phyloP scores from a whole-genome alignment of 2,329 filamentous ascomycete species.

The Trichoderma cornu-damae region DNA sequence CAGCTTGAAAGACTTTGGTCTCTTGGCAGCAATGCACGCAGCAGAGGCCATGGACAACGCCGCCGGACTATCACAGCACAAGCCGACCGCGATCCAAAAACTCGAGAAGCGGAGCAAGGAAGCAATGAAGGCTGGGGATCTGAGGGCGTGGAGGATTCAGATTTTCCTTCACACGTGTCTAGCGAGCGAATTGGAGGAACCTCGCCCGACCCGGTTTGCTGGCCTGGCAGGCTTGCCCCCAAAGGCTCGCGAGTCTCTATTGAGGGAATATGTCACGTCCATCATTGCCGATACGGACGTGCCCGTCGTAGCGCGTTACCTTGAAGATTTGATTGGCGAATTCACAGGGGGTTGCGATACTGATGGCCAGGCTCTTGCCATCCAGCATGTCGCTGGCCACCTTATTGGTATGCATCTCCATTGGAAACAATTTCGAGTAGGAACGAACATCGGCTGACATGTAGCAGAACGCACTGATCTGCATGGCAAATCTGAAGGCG shows the following conservation, averaged over 20 bases:
- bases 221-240: constrained; percentile 28
- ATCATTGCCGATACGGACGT: constrained; percentile 33
- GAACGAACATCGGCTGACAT: constrained; percentile 20
- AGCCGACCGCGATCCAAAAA: constrained; percentile 31
- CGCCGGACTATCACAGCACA: constrained; percentile 24
- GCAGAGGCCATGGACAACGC: constrained; percentile 25
- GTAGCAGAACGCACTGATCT: constrained; percentile 30
- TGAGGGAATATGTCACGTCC: constrained; percentile 31
- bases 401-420: constrained; percentile 34
- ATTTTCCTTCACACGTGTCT: constrained; percentile 40
- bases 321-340: constrained; percentile 35
- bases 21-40: constrained; percentile 35
- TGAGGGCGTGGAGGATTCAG: constrained; percentile 44
- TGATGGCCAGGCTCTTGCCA: constrained; percentile 41
- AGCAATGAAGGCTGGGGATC: constrained; percentile 33
- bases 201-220: constrained; percentile 34
- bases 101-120: constrained; percentile 34
- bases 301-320: constrained; percentile 34
- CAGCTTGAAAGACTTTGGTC: constrained; percentile 24
- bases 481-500: constrained; percentile 27
- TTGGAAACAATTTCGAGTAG: too few relatives aligned
- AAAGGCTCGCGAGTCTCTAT: constrained; percentile 30
- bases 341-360: constrained; percentile 30
- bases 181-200: constrained; percentile 28
- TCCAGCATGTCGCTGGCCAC: constrained; percentile 39